Conservation (phyloP, 352 stramenopile genomes). For the Phytophthora lateralis region DNA sequence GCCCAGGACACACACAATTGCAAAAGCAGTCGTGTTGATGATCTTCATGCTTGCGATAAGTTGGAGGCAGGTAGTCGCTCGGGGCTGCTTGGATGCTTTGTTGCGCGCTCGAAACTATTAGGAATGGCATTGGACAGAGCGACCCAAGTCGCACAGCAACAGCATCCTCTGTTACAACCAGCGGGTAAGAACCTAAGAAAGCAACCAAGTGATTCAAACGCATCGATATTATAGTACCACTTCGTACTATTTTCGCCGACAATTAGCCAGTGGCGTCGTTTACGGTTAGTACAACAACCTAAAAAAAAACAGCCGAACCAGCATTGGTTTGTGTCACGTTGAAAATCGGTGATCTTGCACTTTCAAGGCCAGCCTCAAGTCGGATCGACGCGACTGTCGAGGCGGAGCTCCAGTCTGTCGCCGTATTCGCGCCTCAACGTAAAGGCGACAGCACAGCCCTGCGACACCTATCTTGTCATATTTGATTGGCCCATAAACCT, state of each 20-base stretch:
- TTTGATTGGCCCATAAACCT: background rate
- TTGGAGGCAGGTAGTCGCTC: background rate
- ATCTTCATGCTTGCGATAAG: constrained; percentile 24
- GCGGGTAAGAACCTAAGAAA: background rate
- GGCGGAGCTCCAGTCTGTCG: constrained; percentile 14
- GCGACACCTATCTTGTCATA: background rate
- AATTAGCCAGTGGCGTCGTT: background rate
- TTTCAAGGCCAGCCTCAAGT: no score
- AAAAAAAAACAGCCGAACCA: no score
- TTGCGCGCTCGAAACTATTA: constrained; percentile 19
- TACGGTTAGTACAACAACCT: background rate
- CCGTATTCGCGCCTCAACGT: constrained; percentile 9
- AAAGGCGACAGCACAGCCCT: constrained; percentile 10
- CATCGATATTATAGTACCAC: no score
- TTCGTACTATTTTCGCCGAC: background rate
- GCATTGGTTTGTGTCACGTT: background rate
- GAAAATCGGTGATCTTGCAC: no score
- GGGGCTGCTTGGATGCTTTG: constrained; percentile 9
- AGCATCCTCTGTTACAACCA: background rate
- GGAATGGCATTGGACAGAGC: constrained; percentile 7
- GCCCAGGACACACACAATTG: constrained; percentile 18
- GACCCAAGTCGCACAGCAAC: background rate
- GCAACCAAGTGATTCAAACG: background rate
- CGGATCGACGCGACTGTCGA: constrained; percentile 9
- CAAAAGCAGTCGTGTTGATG: constrained; percentile 11